A percentile compares a stretch with the other conserved stretches of the same genome.
phyloP scores from a whole-genome alignment of 306 rosid genomes.

The Alnus rubra region DNA sequence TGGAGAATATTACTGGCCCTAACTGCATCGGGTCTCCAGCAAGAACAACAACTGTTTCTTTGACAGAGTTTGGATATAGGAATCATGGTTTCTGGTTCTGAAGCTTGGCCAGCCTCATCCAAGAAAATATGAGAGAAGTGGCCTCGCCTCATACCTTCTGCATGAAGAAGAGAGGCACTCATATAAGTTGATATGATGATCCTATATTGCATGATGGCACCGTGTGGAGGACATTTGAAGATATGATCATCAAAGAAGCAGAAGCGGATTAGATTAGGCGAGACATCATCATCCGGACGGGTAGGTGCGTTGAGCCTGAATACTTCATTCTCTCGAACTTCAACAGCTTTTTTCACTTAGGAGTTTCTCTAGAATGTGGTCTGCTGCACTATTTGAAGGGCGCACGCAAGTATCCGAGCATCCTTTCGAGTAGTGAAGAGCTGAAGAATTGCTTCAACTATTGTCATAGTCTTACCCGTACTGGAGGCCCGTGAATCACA shows the following conservation, averaged over 20 bases:
- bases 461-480: constrained; percentile 81
- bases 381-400: constrained; percentile 96
- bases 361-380: too few relatives aligned
- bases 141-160: constrained; percentile 56
- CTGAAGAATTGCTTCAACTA: constrained; percentile 83
- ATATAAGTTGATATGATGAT: too few relatives aligned
- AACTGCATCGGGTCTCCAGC: constrained; percentile 97
- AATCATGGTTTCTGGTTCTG: constrained; percentile 89
- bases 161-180: too few relatives aligned
- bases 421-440: constrained; percentile 45
- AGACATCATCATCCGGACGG: too few relatives aligned
- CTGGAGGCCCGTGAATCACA: constrained; percentile 89
- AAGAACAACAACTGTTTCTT: constrained; percentile 74
- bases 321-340: too few relatives aligned
- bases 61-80: constrained; percentile 68
- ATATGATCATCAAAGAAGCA: too few relatives aligned
- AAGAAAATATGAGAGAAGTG: constrained; percentile 91
- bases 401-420: constrained; percentile 73
- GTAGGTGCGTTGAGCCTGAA: too few relatives aligned
- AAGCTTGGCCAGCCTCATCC: constrained; percentile 99
- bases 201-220: too few relatives aligned
- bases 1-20: constrained; percentile 89
- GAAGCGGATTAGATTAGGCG: too few relatives aligned
- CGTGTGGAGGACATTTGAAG: too few relatives aligned
- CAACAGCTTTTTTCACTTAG: too few relatives aligned